Conservation (phyloP, 495 filamentous ascomycete genomes). For the Collariella sp. region DNA sequence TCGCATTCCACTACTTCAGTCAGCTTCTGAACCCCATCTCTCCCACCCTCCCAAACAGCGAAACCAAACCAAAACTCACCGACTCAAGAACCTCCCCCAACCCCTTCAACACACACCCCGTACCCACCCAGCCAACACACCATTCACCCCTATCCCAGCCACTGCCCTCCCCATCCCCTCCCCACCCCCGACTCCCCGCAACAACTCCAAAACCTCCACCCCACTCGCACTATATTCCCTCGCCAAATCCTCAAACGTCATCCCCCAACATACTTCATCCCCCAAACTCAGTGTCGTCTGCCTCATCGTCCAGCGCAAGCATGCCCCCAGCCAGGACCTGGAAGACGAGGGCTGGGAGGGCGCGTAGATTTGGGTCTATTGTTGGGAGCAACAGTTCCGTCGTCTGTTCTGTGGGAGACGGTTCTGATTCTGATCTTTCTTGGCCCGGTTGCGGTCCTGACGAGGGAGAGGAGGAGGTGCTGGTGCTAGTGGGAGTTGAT, state of each 20-base stretch:
- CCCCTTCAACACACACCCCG: slow-evolving; percentile 42
- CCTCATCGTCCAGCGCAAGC: slow-evolving; percentile 41
- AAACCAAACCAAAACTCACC: slow-evolving; percentile 17
- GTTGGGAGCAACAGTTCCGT: not conserved
- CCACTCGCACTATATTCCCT: slow-evolving; percentile 51
- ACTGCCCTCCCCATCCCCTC: no score
- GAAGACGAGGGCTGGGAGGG: slow-evolving; percentile 50
- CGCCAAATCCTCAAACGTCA: slow-evolving; percentile 52
- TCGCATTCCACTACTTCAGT: slow-evolving; percentile 45
- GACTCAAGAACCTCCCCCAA: slow-evolving; percentile 43
- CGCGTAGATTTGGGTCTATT: slow-evolving; percentile 30
- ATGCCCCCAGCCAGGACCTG: slow-evolving; percentile 48
- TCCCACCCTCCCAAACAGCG: not conserved
- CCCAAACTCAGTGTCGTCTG: slow-evolving; percentile 24
- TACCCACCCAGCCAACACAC: slow-evolving; percentile 50
- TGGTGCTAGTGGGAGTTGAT: slow-evolving; percentile 20
- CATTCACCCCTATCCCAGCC: slow-evolving; percentile 45
- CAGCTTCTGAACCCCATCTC: slow-evolving; percentile 6
- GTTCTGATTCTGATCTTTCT: no score
- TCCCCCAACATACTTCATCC: slow-evolving; percentile 50
- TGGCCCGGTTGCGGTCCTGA: no score
- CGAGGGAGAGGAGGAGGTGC: no score
- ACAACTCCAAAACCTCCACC: slow-evolving; percentile 40
- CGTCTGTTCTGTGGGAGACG: no score
- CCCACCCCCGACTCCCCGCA: no score